Conservation (phyloP, 2,329 filamentous ascomycete genomes). For the Stagonosporopsis tanaceti region DNA sequence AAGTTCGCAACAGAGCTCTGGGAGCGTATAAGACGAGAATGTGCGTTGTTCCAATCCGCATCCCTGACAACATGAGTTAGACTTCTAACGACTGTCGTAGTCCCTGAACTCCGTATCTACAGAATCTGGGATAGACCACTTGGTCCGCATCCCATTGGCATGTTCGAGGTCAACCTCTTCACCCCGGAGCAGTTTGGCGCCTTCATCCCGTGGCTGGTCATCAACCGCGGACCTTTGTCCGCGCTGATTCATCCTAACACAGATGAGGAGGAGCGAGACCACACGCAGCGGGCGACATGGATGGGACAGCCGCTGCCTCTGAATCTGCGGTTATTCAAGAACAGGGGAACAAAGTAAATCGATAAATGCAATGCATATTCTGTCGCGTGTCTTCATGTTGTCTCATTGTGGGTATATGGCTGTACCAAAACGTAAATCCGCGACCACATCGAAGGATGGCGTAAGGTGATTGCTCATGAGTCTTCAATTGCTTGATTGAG, state of each 20-base stretch:
- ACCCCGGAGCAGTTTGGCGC: constrained; percentile 88
- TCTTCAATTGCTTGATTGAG: constrained; percentile 2
- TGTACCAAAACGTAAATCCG: constrained; percentile 6
- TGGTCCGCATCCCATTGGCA: constrained; percentile 82
- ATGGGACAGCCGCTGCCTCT: constrained; percentile 73
- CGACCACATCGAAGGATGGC: not conserved
- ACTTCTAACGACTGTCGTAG: constrained; percentile 52
- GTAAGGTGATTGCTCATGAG: not conserved
- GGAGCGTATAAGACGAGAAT: constrained; percentile 82
- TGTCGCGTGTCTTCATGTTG: not conserved
- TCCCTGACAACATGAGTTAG: not conserved
- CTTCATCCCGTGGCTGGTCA: constrained; percentile 83
- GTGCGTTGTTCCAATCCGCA: constrained; percentile 54
- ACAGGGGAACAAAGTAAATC: constrained; percentile 8
- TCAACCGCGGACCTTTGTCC: constrained; percentile 81
- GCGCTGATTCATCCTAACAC: constrained; percentile 86
- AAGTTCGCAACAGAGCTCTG: constrained; percentile 76
- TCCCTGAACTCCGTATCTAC: constrained; percentile 87
- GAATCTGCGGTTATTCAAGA: constrained; percentile 62
- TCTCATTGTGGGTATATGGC: constrained; percentile 21
- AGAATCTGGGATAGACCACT: constrained; percentile 77
- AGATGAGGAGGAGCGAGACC: constrained; percentile 67
- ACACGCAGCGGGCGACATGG: constrained; percentile 76
- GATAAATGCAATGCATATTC: not conserved
- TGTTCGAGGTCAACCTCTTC: constrained; percentile 93